Evolutionary conservation across 2,329 filamentous ascomycete genomes (phyloP).

Genomic region (Fusarium ambrosium): DNA sequence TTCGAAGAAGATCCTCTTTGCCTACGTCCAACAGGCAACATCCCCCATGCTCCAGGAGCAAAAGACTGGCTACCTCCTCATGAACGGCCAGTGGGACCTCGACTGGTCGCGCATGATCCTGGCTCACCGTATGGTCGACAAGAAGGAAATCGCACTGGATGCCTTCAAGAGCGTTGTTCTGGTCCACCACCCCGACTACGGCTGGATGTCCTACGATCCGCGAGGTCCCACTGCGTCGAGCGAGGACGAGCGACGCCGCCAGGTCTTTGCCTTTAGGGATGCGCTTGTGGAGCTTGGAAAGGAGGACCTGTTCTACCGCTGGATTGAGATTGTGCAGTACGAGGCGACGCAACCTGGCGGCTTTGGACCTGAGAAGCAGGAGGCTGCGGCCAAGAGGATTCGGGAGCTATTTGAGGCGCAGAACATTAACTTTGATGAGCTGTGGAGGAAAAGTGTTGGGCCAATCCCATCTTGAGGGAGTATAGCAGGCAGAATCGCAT

Average conservation of each 20-base stretch:
- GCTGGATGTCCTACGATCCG: constrained; percentile 74
- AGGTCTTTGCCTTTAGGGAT: constrained; percentile 86
- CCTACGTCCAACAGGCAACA: constrained; percentile 76
- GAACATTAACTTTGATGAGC: constrained; percentile 84
- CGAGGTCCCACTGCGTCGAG: constrained; percentile 66
- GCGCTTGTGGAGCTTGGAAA: constrained; percentile 82
- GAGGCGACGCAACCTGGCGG: constrained; percentile 84
- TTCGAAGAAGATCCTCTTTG: constrained; percentile 70
- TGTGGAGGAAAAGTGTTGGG: constrained; percentile 73
- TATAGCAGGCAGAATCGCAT: neutral
- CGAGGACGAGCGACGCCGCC: constrained; percentile 75
- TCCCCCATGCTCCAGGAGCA: constrained; percentile 74
- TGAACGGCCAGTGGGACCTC: constrained; percentile 88
- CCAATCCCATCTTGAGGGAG: constrained; percentile 1
- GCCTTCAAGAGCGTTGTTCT: constrained; percentile 80
- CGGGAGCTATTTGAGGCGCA: constrained; percentile 80
- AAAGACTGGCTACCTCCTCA: constrained; percentile 90
- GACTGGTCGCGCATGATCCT: constrained; percentile 86
- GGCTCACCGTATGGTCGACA: constrained; percentile 78
- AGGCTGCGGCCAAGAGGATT: constrained; percentile 79
- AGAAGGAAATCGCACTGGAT: constrained; percentile 70
- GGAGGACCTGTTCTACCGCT: constrained; percentile 89
- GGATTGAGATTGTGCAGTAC: constrained; percentile 93
- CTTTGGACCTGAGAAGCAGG: constrained; percentile 81
- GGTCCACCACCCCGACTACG: constrained; percentile 75